phyloP scores from a whole-genome alignment of 1,284 basidiomycete genomes.

The Abortiporus biennis region DNA sequence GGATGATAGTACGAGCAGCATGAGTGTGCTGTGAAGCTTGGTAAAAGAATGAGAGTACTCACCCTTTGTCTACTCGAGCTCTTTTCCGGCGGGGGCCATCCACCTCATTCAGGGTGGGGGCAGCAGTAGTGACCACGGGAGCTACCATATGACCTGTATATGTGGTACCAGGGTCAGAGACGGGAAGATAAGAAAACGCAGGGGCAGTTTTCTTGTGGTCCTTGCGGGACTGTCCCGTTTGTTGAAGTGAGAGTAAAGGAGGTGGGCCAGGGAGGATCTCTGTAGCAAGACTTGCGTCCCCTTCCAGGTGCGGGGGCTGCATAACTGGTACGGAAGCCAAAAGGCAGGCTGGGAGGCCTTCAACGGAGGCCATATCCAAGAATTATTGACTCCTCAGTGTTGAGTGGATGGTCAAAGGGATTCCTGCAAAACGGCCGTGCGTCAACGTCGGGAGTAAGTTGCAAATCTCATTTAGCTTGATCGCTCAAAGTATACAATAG shows the following conservation, averaged over 20 bases:
- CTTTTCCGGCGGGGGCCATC: constrained; percentile 68
- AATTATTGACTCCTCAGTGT: too few relatives aligned
- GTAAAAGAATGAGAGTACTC: constrained; percentile 25
- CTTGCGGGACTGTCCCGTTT: constrained; percentile 52
- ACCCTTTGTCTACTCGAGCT: constrained; percentile 66
- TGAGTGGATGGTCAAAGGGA: too few relatives aligned
- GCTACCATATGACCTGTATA: constrained; percentile 57
- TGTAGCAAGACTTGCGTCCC: constrained; percentile 70
- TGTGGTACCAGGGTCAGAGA: constrained; percentile 76
- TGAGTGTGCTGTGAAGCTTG: too few relatives aligned
- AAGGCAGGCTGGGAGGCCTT: constrained; percentile 61
- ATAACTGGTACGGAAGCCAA: constrained; percentile 59
- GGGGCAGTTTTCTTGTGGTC: constrained; percentile 68
- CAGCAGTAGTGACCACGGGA: constrained; percentile 48
- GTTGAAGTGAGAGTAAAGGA: constrained; percentile 59
- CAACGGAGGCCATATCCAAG: constrained; percentile 45
- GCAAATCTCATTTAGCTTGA: constrained; percentile 1
- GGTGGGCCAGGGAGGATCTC: constrained; percentile 82
- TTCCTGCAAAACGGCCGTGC: neutral
- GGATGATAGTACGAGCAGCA: too few relatives aligned
- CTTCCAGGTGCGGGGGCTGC: constrained; percentile 74
- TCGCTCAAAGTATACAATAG: too few relatives aligned
- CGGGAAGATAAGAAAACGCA: constrained; percentile 67
- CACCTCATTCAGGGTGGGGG: constrained; percentile 47
- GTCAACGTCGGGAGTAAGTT: constrained; percentile 1